A percentile compares a stretch with the other conserved stretches of the same genome.
Evolutionary conservation across 164 flowering plant genomes (phyloP).

Genomic region (Aristolochia fimbriata): DNA sequence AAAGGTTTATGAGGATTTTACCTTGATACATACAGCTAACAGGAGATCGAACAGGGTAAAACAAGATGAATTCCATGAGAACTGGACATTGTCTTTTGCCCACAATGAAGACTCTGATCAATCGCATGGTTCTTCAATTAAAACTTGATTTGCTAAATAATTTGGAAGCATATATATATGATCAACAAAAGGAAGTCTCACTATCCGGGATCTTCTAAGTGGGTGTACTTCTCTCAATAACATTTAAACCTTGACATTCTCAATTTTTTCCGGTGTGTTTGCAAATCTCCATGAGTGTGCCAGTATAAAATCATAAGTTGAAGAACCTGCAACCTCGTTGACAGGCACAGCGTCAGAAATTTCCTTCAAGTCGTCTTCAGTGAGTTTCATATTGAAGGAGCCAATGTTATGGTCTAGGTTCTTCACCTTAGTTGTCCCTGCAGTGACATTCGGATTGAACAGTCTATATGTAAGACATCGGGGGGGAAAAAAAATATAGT

Average conservation of each 20-base stretch:
- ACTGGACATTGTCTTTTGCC: no score
- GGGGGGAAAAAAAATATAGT: background rate
- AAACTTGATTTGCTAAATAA: no score
- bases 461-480: background rate
- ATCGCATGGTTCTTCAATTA: no score
- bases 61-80: no score
- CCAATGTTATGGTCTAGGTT: slow-evolving; percentile 23
- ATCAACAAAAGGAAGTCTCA: no score
- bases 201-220: no score
- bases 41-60: no score
- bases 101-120: no score
- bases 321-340: slow-evolving; percentile 16
- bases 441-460: background rate
- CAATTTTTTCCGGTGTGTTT: slow-evolving; percentile 18
- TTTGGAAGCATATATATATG: no score
- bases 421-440: slow-evolving; percentile 27
- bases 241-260: background rate
- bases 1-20: no score
- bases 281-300: slow-evolving; percentile 22
- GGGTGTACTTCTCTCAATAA: no score
- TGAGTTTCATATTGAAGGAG: slow-evolving; percentile 16
- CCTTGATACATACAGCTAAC: no score
- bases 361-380: slow-evolving; percentile 19
- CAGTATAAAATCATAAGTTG: slow-evolving; percentile 8
- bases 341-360: slow-evolving; percentile 22